Base-by-base conservation (phyloP, 2,329 filamentous ascomycete genomes). In the Rasamsonia emersonii region DNA sequence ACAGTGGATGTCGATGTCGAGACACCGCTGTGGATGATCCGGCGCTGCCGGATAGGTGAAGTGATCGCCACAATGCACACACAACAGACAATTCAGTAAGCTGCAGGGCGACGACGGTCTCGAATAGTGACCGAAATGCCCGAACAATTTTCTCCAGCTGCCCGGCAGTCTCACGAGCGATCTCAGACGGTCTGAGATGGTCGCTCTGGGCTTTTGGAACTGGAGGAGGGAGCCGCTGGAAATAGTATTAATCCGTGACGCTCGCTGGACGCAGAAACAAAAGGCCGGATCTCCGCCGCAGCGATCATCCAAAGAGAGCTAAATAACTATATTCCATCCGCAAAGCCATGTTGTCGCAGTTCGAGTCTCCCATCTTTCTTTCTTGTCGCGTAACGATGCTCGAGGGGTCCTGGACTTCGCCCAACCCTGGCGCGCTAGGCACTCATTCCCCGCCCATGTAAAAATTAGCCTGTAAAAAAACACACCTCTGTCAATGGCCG, bases 181-280 rank as follows among this genome's bases (percentile, higher is more conserved):
- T n/a, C n/a, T n/a, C n/a, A n/a, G n/a, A n/a, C n/a, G n/a, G n/a
- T n/a, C n/a, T n/a, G n/a, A n/a, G n/a, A n/a, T n/a, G n/a, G n/a
- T n/a, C n/a, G n/a, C n/a, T n/a, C n/a, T n/a, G n/a, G n/a, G n/a
- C n/a, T n/a, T n/a, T n/a, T n/a, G n/a, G n/a, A n/a, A n/a, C n/a
- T n/a, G n/a, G n/a, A n/a, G n/a, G n/a, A n/a, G n/a, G n/a, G n/a
- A n/a, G n/a, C n/a, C n/a, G n/a, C n/a, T n/a, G 54, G 55, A 56
- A 59, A 59, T 57, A 56, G 54, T 58, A 48, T 58, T 59, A 59
- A 58, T 59, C 55, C 55, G 55, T 47, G n/a, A n/a, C n/a, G n/a
- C n/a, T n/a, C 46, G 45, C 45, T 44, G 49, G 43, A 53, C 55
- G 55, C 55, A 59, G 55, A 59, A 59, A 59, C 51, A 51, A 59